phyloP scores from a whole-genome alignment of 768 basidiomycete genomes.

The Daedaleopsis nitida region DNA sequence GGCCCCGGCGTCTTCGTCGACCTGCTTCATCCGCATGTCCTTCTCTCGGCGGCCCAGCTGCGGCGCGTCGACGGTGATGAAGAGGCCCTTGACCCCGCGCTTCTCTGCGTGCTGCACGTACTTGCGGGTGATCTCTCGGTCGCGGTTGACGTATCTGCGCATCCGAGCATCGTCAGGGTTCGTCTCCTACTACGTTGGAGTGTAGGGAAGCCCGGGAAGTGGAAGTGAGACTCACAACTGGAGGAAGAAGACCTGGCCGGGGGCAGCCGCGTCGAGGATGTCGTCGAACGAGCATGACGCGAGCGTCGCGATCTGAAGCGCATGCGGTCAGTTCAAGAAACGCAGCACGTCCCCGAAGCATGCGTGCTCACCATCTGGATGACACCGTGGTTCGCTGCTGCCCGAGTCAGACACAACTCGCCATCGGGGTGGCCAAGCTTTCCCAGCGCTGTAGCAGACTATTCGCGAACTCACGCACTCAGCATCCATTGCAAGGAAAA shows the following conservation, averaged over 20 bases:
- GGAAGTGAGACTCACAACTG: conserved; percentile 61
- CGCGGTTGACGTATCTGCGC: conserved; percentile 85
- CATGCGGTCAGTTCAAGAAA: neutral
- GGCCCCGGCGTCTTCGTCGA: conserved; percentile 62
- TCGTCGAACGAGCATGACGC: conserved; percentile 97
- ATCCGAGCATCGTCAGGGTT: neutral
- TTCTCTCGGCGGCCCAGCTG: conserved; percentile 93
- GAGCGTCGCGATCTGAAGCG: conserved; percentile 85
- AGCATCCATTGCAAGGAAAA: conserved; percentile 62
- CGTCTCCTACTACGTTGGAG: too few relatives aligned
- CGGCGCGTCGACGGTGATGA: conserved; percentile 98
- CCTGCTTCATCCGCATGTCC: conserved; percentile 43
- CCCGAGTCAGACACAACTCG: conserved; percentile 88
- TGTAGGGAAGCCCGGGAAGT: neutral
- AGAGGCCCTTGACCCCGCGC: conserved; percentile 88
- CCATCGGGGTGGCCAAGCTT: conserved; percentile 97
- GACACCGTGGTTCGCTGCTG: conserved; percentile 75
- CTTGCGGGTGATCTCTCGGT: conserved; percentile 79
- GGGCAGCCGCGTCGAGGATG: conserved; percentile 79
- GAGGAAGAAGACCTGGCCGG: conserved; percentile 81
- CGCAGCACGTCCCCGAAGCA: neutral
- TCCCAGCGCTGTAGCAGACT: conserved; percentile 83
- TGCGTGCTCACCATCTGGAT: conserved; percentile 63
- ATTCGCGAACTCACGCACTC: neutral
- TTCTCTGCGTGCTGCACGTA: conserved; percentile 89